phyloP scores from a whole-genome alignment of 179 eudicot genomes.

The Spergularia azorica region DNA sequence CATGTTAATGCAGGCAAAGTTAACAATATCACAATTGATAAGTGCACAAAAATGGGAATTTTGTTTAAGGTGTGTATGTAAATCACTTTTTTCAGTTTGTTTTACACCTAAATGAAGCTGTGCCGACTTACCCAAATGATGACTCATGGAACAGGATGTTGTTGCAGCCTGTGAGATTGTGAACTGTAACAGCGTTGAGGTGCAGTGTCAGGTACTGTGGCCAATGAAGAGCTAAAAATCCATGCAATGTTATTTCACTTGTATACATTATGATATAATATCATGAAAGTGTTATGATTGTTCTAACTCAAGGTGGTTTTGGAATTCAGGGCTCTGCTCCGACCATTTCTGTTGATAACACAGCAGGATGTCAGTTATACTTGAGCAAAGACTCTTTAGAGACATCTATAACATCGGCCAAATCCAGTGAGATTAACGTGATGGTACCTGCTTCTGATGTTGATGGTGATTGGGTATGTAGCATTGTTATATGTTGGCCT shows the following conservation, averaged over 20 bases:
- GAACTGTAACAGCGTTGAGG: conserved; percentile 88
- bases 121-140: conserved; percentile 14
- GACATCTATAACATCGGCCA: conserved; percentile 86
- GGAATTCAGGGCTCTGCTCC: conserved; percentile 85
- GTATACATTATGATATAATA: background rate
- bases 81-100: conserved; percentile 2
- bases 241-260: background rate
- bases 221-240: background rate
- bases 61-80: conserved; percentile 67
- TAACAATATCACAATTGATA: conserved; percentile 91
- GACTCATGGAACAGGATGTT: conserved; percentile 63
- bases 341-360: conserved; percentile 90
- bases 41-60: conserved; percentile 91
- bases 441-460: conserved; percentile 76
- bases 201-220: conserved; percentile 85
- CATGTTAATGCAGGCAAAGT: conserved; percentile 71
- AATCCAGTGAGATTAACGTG: conserved; percentile 94
- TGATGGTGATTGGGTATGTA: conserved; percentile 90
- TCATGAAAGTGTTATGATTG: background rate
- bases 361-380: conserved; percentile 91
- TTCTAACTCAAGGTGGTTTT: conserved; percentile 20
- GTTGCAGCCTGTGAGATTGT: conserved; percentile 99
- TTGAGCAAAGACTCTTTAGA: conserved; percentile 82
- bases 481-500: background rate
- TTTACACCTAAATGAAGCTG: conserved; percentile 2